Percentiles rank a stretch among this genome's conserved stretches.
phyloP scores from a whole-genome alignment of 371 early-diverging fungal species.

The Syncephalastrum sp. region DNA sequence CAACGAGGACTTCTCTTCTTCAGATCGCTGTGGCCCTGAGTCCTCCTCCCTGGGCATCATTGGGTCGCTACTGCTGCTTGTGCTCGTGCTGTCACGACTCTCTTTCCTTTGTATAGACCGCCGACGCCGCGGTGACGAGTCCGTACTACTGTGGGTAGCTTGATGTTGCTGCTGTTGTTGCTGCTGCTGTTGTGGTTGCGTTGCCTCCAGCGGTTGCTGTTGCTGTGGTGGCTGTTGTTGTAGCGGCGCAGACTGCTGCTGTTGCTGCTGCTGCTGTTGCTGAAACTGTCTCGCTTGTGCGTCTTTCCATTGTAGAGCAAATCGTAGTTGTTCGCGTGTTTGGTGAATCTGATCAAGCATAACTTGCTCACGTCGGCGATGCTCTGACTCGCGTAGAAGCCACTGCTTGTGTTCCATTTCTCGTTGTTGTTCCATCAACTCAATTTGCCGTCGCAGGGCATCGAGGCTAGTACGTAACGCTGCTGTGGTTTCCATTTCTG shows the following conservation, averaged over 20 bases:
- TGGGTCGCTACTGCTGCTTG: no score
- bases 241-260: slow-evolving; percentile 1
- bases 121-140: no score
- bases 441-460: slow-evolving; percentile 11
- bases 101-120: no score
- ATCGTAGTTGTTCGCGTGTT: slow-evolving; percentile 7
- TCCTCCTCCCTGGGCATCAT: no score
- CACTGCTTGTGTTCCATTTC: slow-evolving; percentile 11
- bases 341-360: slow-evolving; percentile 12
- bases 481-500: slow-evolving; percentile 1
- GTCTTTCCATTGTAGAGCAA: no score
- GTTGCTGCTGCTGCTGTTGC: slow-evolving; percentile 7
- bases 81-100: no score
- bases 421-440: slow-evolving; percentile 12
- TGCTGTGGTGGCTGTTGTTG: slow-evolving; percentile 5
- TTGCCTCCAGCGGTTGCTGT: no score
- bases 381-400: slow-evolving; percentile 11
- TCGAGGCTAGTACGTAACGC: slow-evolving; percentile 9
- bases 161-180: no score
- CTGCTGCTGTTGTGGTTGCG: no score
- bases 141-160: no score
- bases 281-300: neutral
- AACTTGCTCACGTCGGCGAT: slow-evolving; percentile 9
- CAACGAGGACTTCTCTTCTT: no score
- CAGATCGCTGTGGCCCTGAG: no score